Conservation (phyloP, 2,329 filamentous ascomycete genomes). For the Ascochyta koolunga region DNA sequence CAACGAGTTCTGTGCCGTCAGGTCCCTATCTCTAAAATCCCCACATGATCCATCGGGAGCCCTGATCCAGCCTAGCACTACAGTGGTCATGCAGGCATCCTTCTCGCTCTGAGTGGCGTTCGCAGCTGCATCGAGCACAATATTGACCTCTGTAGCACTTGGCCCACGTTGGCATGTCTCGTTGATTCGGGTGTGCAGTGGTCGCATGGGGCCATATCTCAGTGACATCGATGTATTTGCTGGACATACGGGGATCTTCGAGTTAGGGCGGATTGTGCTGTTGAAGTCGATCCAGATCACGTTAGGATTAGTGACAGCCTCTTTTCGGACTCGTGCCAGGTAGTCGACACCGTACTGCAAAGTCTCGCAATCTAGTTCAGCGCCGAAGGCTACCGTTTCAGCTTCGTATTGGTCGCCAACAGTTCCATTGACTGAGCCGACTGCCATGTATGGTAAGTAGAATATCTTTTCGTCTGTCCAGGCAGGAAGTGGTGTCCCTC, state of each 20-base stretch:
- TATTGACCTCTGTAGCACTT: slow-evolving; percentile 23
- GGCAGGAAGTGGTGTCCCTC: slow-evolving; percentile 53
- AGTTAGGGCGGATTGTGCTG: not conserved
- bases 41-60: slow-evolving; percentile 20
- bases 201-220: not conserved
- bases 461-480: slow-evolving; percentile 57
- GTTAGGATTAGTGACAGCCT: not conserved
- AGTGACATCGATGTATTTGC: not conserved
- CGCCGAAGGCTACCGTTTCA: slow-evolving; percentile 44
- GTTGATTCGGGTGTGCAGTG: not conserved
- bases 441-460: slow-evolving; percentile 55
- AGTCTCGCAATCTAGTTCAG: slow-evolving; percentile 41
- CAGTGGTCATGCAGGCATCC: slow-evolving; percentile 27
- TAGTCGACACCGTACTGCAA: slow-evolving; percentile 23
- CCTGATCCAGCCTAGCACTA: slow-evolving; percentile 40
- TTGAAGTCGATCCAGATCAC: not conserved
- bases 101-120: slow-evolving; percentile 28
- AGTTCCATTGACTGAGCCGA: not conserved
- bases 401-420: slow-evolving; percentile 21
- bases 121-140: not conserved
- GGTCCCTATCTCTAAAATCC: not conserved
- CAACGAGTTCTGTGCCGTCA: slow-evolving; percentile 16
- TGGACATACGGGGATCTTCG: not conserved
- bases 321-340: not conserved
- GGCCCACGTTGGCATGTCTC: slow-evolving; percentile 4